Conservation (phyloP, 2,329 filamentous ascomycete genomes). For the Colletotrichum neosansevieriae region DNA sequence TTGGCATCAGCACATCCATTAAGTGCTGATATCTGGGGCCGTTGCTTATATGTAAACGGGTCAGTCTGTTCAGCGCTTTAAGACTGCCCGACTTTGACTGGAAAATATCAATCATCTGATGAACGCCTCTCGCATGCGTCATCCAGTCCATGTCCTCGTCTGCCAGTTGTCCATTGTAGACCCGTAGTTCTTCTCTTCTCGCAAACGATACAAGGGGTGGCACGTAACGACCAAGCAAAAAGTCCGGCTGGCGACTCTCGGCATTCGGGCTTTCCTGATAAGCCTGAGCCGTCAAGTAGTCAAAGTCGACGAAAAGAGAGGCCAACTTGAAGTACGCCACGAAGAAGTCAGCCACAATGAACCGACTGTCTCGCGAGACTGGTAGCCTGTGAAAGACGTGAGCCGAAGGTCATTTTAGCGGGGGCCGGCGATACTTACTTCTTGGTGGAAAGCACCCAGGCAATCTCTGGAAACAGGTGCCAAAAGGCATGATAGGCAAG, state of each 20-base stretch:
- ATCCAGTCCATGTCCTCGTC: slow-evolving; percentile 47
- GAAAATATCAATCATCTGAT: slow-evolving; percentile 59
- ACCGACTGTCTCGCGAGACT: slow-evolving; percentile 39
- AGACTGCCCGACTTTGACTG: slow-evolving; percentile 56
- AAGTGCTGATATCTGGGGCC: slow-evolving; percentile 61
- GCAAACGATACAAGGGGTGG: slow-evolving; percentile 54
- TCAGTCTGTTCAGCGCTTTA: slow-evolving; percentile 55
- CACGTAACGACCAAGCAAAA: slow-evolving; percentile 61
- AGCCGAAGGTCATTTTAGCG: background rate
- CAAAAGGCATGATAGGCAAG: slow-evolving; percentile 63
- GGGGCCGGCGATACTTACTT: slow-evolving; percentile 21
- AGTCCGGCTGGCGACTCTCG: slow-evolving; percentile 51
- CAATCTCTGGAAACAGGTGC: slow-evolving; percentile 63
- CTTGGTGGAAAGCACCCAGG: slow-evolving; percentile 52
- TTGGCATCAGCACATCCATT: slow-evolving; percentile 55
- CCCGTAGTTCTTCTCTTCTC: slow-evolving; percentile 42
- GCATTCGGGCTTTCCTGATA: slow-evolving; percentile 41
- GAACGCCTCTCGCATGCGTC: slow-evolving; percentile 40
- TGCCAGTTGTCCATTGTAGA: slow-evolving; percentile 21
- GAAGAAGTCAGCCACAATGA: slow-evolving; percentile 53
- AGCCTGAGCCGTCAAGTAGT: slow-evolving; percentile 50
- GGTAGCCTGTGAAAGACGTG: slow-evolving; percentile 16
- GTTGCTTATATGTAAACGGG: slow-evolving; percentile 54
- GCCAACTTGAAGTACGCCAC: slow-evolving; percentile 61
- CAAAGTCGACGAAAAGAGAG: slow-evolving; percentile 64